A percentile compares a stretch with the other conserved stretches of the same genome.
These are phyloP conservation scores for Echinochloa phyllopogon DNA, from an alignment of 176 grass and related monocot genomes.

Conservation along the genomic window DNA sequence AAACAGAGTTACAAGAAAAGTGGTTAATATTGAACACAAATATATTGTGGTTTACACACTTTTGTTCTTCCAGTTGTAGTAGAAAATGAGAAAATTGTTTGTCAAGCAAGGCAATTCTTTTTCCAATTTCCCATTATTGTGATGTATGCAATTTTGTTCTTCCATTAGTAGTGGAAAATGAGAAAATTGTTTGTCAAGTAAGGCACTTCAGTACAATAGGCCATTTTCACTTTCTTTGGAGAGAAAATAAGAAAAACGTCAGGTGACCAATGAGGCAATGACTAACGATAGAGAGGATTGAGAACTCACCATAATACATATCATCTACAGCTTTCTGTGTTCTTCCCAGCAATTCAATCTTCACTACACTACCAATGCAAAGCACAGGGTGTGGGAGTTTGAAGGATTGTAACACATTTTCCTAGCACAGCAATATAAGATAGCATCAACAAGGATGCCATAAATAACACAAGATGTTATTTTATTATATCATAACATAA, in stretches of 20 bases:
- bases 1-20: not conserved
- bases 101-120: too few relatives aligned
- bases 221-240: not conserved
- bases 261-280: constrained; percentile 25
- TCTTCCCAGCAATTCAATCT: constrained; percentile 71
- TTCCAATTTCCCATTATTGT: too few relatives aligned
- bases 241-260: not conserved
- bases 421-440: constrained; percentile 48
- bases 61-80: too few relatives aligned
- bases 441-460: constrained; percentile 21
- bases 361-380: constrained; percentile 82
- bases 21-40: too few relatives aligned
- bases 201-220: too few relatives aligned
- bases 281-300: not conserved
- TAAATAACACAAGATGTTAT: too few relatives aligned
- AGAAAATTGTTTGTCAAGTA: too few relatives aligned
- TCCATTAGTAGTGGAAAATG: too few relatives aligned
- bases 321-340: constrained; percentile 57
- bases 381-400: constrained; percentile 67
- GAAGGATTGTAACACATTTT: constrained; percentile 69
- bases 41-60: too few relatives aligned
- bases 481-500: too few relatives aligned
- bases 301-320: constrained; percentile 75
- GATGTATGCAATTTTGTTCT: not conserved
- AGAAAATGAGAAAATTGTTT: too few relatives aligned